Evolutionary conservation across 495 filamentous ascomycete species (phyloP).

Genomic region (Aspergillus baeticus): DNA sequence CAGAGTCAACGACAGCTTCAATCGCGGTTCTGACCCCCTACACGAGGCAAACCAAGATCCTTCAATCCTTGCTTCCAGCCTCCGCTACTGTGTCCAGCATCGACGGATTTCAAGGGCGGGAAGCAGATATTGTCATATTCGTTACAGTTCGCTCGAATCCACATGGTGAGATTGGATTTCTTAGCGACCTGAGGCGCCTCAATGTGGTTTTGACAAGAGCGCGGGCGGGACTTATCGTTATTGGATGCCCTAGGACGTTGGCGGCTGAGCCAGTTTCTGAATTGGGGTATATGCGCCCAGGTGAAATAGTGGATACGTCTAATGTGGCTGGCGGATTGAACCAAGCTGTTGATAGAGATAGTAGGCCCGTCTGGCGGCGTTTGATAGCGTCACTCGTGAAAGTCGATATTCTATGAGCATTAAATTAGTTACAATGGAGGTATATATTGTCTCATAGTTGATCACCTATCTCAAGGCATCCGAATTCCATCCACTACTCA

Average conservation of each 20-base stretch:
- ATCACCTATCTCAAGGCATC: too few relatives aligned
- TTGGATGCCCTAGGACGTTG: conserved; percentile 6
- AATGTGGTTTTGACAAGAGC: conserved; percentile 9
- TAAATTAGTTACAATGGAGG: too few relatives aligned
- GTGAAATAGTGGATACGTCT: not conserved
- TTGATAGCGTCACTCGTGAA: not conserved
- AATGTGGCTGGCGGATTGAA: not conserved
- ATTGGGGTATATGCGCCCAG: not conserved
- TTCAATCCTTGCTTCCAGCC: not conserved
- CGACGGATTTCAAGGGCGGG: conserved; percentile 2
- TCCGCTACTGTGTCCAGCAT: not conserved
- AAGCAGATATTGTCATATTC: conserved; percentile 2
- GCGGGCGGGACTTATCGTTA: conserved; percentile 3
- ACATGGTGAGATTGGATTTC: conserved; percentile 4
- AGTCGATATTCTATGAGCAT: not conserved
- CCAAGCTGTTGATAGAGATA: not conserved
- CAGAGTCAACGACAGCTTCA: not conserved
- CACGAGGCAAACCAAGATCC: conserved; percentile 2
- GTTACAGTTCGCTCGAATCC: conserved; percentile 5
- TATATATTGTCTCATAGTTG: too few relatives aligned
- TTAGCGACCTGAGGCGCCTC: conserved; percentile 6
- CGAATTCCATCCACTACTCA: too few relatives aligned
- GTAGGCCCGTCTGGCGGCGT: conserved; percentile 1
- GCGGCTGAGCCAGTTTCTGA: not conserved
- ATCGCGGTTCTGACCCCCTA: conserved; percentile 4